phyloP scores from a whole-genome alignment of 306 rosid genomes.

The Gleditsia sinensis region DNA sequence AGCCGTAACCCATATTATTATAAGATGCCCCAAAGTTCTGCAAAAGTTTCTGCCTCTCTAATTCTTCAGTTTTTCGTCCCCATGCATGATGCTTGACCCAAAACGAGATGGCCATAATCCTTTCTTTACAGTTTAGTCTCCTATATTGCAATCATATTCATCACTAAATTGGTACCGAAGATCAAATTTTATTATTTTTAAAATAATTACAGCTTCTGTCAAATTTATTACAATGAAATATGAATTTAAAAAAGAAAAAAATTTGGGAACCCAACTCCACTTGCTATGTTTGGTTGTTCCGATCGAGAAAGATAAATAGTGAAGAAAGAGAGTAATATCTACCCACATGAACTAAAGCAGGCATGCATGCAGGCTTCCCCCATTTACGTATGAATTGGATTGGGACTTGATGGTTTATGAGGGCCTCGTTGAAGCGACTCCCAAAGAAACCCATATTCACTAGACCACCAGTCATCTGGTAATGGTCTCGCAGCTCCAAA shows the following conservation, averaged over 20 bases:
- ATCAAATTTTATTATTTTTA: too few species aligned
- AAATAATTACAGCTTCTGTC: not conserved
- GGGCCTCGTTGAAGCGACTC: not conserved
- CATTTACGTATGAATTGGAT: not conserved
- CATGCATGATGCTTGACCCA: too few species aligned
- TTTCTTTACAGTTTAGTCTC: too few species aligned
- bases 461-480: not conserved
- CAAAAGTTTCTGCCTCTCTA: too few species aligned
- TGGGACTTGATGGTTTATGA: not conserved
- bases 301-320: not conserved
- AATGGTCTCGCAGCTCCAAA: slow-evolving; percentile 33
- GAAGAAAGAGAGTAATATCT: not conserved
- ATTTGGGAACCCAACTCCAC: not conserved
- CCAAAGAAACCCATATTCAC: not conserved
- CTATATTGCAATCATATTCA: too few species aligned
- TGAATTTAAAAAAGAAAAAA: not conserved
- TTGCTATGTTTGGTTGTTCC: not conserved
- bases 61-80: too few species aligned
- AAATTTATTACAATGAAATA: not conserved
- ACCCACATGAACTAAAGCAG: too few species aligned
- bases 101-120: too few species aligned
- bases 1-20: too few species aligned
- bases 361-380: too few species aligned
- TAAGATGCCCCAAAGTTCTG: too few species aligned
- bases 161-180: too few species aligned